Evolutionary conservation across 2,329 filamentous ascomycete species (phyloP), one percentile per base, ranked within the genome.

Genomic region (Grosmannia penicillata): DNA sequence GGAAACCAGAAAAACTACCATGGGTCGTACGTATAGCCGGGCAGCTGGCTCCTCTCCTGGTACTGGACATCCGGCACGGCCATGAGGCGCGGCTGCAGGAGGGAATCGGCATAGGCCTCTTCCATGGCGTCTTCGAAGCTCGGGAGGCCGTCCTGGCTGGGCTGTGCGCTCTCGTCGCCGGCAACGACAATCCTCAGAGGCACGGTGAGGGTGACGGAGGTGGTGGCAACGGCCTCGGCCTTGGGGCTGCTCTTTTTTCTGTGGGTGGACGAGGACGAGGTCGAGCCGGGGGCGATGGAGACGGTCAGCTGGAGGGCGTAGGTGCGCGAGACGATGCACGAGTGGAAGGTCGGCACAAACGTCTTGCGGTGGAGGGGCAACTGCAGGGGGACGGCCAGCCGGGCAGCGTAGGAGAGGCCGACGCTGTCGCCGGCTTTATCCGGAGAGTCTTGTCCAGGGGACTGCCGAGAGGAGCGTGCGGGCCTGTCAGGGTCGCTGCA

Each of bases 271-370:
- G 55, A 59, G 4, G 57, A 62, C 48, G 57, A 63, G 39, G 38
- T 38, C 2, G 57, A 45, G 3, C 43, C 53, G 8, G 63, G 55
- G 6, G 47, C 43, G 9, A 62, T 37, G 7, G 55, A 58, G 6
- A 75, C 48, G 13, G 56, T 54, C 30, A 68, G 47, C 45, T 64
- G 61, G 23, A 75, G 49, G 5, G 64, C 60, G 51, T 75, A 75
- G n/a, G 63, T 62, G 21, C 71, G 65, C 8, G 67, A 68, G 27
- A 62, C 56, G 51, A 75, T 64, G 56, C 71, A 75, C 8, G 65
- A 68, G 55, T 74, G 68, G 49, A 75, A 75, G 6, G 67, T 68
- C 0, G 71, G 71, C 18, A 74, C 44, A 46, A 73, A 70, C 8
- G 63, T 57, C 51, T 65, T 69, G 48, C 60, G 65, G 22, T 54